These are phyloP conservation scores for Jackrogersella minutella DNA, from an alignment of 495 filamentous ascomycete genomes.

Conservation along the genomic window DNA sequence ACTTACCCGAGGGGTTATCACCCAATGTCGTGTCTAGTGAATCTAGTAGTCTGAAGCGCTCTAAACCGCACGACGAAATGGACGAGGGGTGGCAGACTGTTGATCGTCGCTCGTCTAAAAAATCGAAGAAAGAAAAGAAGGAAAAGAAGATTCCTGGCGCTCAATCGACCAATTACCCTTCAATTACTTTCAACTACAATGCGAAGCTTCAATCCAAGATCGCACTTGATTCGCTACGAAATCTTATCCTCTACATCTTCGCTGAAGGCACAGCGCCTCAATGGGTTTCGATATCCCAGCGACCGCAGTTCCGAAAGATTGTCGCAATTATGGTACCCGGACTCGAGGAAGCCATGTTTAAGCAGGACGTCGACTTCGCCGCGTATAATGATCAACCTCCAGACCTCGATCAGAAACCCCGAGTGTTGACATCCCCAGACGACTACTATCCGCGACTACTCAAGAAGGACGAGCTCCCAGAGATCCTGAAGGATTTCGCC, in stretches of 20 bases:
- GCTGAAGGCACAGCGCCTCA: conserved; percentile 84
- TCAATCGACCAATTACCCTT: conserved; percentile 72
- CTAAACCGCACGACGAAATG: conserved; percentile 51
- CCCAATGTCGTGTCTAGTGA: conserved; percentile 23
- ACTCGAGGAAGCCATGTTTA: conserved; percentile 88
- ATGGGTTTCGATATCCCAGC: conserved; percentile 84
- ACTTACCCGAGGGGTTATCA: conserved; percentile 20
- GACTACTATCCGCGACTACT: conserved; percentile 79
- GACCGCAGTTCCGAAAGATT: conserved; percentile 77
- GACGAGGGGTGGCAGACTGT: conserved; percentile 61
- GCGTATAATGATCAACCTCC: conserved; percentile 47
- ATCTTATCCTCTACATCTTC: conserved; percentile 84
- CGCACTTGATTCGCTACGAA: conserved; percentile 80
- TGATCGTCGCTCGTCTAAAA: conserved; percentile 44
- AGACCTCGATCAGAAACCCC: conserved; percentile 41
- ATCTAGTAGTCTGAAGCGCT: conserved; percentile 48
- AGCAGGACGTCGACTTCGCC: conserved; percentile 66
- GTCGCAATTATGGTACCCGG: conserved; percentile 96
- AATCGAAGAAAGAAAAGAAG: conserved; percentile 64
- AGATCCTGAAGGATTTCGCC: conserved; percentile 72
- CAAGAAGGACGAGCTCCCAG: conserved; percentile 64
- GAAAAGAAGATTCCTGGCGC: conserved; percentile 64
- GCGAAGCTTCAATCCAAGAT: conserved; percentile 75
- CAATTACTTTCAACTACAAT: conserved; percentile 71
- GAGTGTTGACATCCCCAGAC: conserved; percentile 58